Evolutionary conservation across 2,329 filamentous ascomycete species (phyloP), one percentile per base, ranked within the genome.

Genomic region (Penicillium sp.): DNA sequence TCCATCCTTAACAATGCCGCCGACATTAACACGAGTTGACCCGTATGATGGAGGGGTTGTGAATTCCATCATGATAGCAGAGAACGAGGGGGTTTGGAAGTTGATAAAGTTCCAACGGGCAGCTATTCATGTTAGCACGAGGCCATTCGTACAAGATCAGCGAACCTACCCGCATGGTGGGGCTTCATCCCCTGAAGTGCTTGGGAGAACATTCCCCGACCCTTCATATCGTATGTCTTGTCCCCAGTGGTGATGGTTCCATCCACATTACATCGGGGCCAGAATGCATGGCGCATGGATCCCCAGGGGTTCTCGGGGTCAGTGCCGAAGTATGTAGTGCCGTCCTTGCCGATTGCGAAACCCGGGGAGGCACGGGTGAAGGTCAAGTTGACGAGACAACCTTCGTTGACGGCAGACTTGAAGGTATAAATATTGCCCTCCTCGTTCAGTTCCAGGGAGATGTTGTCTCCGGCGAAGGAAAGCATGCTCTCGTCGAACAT

Each of bases 151-250:
- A 41, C 35, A 41, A 15, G 35, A 41, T 45, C 9, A 7, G 44
- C 19, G 21, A 7, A 41, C 58, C 21, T 81, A 88, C 86, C 93
- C 63, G 93, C 91, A 76, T 99, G 96, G 78, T 99, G 95, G 46
- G 95, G 95, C 85, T 99, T 99, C 94, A 98, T 98, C 76, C 93
- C 95, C 81, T 98, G 95, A 55, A 98, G 82, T 46, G 92, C 93
- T 77, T 95, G 90, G 68, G 90, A 84, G 79, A 93, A 94, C 71
- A 96, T 82, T 35, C 89, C 93, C 66, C 84, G 87, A 61, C 94
- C 94, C 72, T 87, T 90, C 76, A 97, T 88, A 76, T 97, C 90
- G 65, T 97, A 84, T 44, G 90, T 87, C 52, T 92, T 92, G 38
- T 92, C 88, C 71, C 91, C 86, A 63, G 93, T 96, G 66, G 91